Evolutionary conservation across 2,329 filamentous ascomycete genomes (phyloP), one percentile per base, ranked within the genome.

Genomic region (Calonectria honghensis): DNA sequence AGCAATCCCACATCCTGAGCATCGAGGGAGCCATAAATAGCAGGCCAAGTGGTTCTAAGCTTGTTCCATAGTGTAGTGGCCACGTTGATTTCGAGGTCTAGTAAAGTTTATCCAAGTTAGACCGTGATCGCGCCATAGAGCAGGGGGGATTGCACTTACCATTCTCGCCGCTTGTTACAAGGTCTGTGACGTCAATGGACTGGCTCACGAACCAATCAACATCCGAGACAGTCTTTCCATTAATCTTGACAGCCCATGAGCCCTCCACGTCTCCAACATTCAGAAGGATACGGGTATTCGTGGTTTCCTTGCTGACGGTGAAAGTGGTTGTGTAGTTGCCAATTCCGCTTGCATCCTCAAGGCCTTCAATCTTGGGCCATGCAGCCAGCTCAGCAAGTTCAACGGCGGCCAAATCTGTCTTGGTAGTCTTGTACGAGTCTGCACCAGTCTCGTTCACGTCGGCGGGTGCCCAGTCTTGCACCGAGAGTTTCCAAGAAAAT

Each of bases 21-120:
- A 48, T 65, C 61, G 2, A 50, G 61, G 2, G 39, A 50, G 11
- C 61, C 61, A 18, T 65, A 65, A 31, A 65, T 65, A 16, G 61
- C 18, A 10, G 61, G 39, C 61, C 61, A 65, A 10, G 61, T 65
- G 13, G 27, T 65, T 9, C 61, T 50, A 4, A 65, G 41, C 29
- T 65, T 65, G 45, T 50, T 50, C 61, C 61, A 50, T 2, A 50
- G 61, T n/a, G 39, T 65, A 4, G 61, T 65, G 7, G 61, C 41
- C 27, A 65, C 39, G 5, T 18, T 65, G 41, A 65, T 50, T n/a
- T 50, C 29, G 11, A 65, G 27, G 24, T 45, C 61, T 65, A 24
- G 4, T 7, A 24, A 16, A 14, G 29, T 65, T 18, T 24, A 41
- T 9, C 18, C 57, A 41, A 4, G 41, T 65, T 65, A 65, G 41